Base-by-base conservation (phyloP, 2,329 filamentous ascomycete species). In the Botrytis paeoniae region DNA sequence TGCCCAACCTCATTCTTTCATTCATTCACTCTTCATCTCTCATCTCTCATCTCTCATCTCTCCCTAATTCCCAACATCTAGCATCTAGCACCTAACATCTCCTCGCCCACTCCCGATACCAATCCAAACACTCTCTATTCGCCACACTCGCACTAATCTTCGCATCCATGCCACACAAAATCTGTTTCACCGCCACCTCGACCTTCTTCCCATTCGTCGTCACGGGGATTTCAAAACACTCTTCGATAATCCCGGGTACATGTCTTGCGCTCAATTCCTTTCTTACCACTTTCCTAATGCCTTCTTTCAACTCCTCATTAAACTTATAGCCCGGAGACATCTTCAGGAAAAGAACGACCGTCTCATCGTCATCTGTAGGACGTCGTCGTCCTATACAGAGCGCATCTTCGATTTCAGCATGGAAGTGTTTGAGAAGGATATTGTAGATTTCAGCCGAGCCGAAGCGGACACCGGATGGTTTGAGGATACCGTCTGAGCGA, bases 191-290 rank as follows among this genome's bases (percentile, higher is more conserved):
- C 0, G 94, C 93, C 65, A 97, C 94, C 82, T 99, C 95, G 74
- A 99, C 93, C 90, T 98, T 99, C 85, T 99, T 99, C 70, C 95
- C 95, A 80, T 99, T 99, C 3, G 91, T 91, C 25, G 96, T 98
- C 77, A 95, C 91, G 0, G 95, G 96, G 29, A 99, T 96, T 0
- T 91, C 85, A 3, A 83, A 90, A 75, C 92, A 95, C 81, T 93
- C 90, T 76, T 95, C 93, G 29, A 98, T 86, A 0, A 97, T 85
- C 0, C 89, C 92, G 0, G 95, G 95, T 0, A 98, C 94, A 84
- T 99, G 96, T 70, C 96, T 88, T 7, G 94, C 92, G 78, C 93
- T 97, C 74, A 98, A 84, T 81, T 97, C 93, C 75, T 86, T 88
- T 77, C 91, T 89, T 71, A 98, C 89, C 7, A 88, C 87, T 16